These are phyloP conservation scores for Plasmodium gallinaceum DNA, from an alignment of 169 alveolate genomes.

Conservation along the genomic window DNA sequence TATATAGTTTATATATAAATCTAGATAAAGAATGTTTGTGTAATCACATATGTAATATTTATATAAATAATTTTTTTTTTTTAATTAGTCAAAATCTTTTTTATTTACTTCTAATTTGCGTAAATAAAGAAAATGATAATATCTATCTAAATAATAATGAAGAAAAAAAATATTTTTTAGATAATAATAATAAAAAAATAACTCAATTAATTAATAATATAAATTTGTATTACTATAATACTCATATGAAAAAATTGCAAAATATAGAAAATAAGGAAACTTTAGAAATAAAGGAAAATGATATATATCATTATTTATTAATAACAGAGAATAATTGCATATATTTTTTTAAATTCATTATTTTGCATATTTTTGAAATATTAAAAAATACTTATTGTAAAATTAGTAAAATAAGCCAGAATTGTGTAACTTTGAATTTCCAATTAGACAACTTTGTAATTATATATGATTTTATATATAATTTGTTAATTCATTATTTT, in stretches of 20 bases:
- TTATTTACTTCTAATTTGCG: conserved; percentile 24
- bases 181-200: conserved; percentile 3
- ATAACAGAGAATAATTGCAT: conserved; percentile 66
- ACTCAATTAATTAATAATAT: conserved; percentile 25
- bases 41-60: conserved; percentile 39
- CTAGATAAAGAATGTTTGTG: conserved; percentile 40
- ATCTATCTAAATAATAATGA: not conserved
- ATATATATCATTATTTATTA: conserved; percentile 63
- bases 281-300: conserved; percentile 14
- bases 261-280: conserved; percentile 1
- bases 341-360: conserved; percentile 52
- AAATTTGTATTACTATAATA: conserved; percentile 34
- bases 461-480: conserved; percentile 57
- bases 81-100: conserved; percentile 48
- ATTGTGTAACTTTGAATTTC: conserved; percentile 28
- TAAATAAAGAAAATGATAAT: not conserved
- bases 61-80: conserved; percentile 67
- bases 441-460: conserved; percentile 41
- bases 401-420: conserved; percentile 16
- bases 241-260: conserved; percentile 6
- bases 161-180: not conserved
- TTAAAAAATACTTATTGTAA: conserved; percentile 33
- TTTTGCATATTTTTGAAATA: conserved; percentile 47
- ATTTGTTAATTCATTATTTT: conserved; percentile 40
- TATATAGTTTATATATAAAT: conserved; percentile 32